These are phyloP conservation scores for Yamadazyma paraphyllophila DNA, from an alignment of 805 yeast genomes.

Conservation along the genomic window DNA sequence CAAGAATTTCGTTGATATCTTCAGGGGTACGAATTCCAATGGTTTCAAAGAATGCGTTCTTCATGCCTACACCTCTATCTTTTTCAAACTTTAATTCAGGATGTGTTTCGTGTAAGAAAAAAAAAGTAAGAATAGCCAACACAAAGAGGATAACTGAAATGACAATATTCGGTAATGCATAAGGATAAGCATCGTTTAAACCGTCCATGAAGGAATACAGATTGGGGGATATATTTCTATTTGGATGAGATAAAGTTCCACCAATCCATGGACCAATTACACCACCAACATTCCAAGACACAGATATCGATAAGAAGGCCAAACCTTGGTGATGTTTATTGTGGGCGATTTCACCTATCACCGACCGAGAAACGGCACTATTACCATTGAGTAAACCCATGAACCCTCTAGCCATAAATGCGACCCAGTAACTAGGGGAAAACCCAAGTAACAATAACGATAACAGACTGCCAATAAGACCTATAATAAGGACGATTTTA, in stretches of 20 bases:
- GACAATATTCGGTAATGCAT: slow-evolving; percentile 23
- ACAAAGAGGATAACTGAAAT: slow-evolving; percentile 17
- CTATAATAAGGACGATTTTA: slow-evolving; percentile 33
- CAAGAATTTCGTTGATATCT: neutral
- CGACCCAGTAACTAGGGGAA: slow-evolving; percentile 25
- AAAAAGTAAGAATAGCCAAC: slow-evolving; percentile 16
- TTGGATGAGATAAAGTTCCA: slow-evolving; percentile 12
- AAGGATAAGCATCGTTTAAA: slow-evolving; percentile 16
- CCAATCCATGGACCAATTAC: slow-evolving; percentile 17
- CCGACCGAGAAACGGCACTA: slow-evolving; percentile 12
- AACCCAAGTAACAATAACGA: slow-evolving; percentile 29
- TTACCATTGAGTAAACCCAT: slow-evolving; percentile 24
- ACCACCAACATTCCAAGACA: slow-evolving; percentile 17
- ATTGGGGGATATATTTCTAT: slow-evolving; percentile 9
- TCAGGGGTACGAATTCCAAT: neutral
- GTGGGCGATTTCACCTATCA: slow-evolving; percentile 16
- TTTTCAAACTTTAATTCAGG: slow-evolving; percentile 8
- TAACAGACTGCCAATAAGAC: slow-evolving; percentile 25
- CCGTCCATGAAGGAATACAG: neutral
- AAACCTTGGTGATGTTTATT: slow-evolving; percentile 14
- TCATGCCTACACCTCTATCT: slow-evolving; percentile 18
- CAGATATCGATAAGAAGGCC: slow-evolving; percentile 15
- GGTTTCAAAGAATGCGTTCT: neutral
- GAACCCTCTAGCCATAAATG: slow-evolving; percentile 25
- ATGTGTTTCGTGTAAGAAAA: slow-evolving; percentile 26